Conservation (phyloP, 495 filamentous ascomycete species). For the Hypoxylon rickii region DNA sequence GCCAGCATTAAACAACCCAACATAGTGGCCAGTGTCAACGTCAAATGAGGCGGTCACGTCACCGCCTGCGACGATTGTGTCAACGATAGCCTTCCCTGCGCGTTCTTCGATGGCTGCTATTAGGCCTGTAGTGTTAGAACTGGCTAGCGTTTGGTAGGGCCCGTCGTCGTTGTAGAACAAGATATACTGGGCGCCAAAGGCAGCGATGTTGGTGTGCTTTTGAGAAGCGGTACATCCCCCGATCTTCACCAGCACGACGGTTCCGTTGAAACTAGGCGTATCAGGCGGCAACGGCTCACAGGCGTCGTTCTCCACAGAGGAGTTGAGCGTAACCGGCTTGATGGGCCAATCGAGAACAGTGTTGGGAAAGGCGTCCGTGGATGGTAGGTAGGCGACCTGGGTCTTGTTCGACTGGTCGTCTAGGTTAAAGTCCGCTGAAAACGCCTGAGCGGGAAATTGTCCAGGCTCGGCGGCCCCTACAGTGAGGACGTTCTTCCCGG, state of each 20-base stretch:
- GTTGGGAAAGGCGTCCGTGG: slow-evolving; percentile 1
- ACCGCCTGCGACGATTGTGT: slow-evolving; percentile 28
- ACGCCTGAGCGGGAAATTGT: slow-evolving; percentile 31
- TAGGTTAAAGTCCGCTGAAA: slow-evolving; percentile 38
- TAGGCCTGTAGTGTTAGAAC: slow-evolving; percentile 15
- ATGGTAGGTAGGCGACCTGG: slow-evolving; percentile 29
- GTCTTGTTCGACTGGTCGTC: slow-evolving; percentile 31
- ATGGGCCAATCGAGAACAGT: slow-evolving; percentile 23
- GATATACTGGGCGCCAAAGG: slow-evolving; percentile 36
- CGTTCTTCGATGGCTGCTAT: slow-evolving; percentile 26
- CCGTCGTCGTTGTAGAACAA: slow-evolving; percentile 37
- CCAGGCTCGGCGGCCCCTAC: slow-evolving; percentile 36
- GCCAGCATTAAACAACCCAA: slow-evolving; percentile 34
- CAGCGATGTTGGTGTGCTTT: slow-evolving; percentile 33
- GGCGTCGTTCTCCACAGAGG: slow-evolving; percentile 20
- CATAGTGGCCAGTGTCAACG: slow-evolving; percentile 31
- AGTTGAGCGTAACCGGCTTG: slow-evolving; percentile 33
- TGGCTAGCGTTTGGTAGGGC: slow-evolving; percentile 16
- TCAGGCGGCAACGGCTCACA: slow-evolving; percentile 28
- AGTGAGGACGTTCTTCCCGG: slow-evolving; percentile 37
- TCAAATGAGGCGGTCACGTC: slow-evolving; percentile 37
- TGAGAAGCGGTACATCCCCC: slow-evolving; percentile 33
- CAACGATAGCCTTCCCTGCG: slow-evolving; percentile 36
- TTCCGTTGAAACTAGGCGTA: slow-evolving; percentile 43
- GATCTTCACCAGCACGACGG: slow-evolving; percentile 46